Percentiles rank a stretch among this genome's conserved stretches.
Conservation (phyloP, 2,329 filamentous ascomycete species). For the Fusarium equiseti region DNA sequence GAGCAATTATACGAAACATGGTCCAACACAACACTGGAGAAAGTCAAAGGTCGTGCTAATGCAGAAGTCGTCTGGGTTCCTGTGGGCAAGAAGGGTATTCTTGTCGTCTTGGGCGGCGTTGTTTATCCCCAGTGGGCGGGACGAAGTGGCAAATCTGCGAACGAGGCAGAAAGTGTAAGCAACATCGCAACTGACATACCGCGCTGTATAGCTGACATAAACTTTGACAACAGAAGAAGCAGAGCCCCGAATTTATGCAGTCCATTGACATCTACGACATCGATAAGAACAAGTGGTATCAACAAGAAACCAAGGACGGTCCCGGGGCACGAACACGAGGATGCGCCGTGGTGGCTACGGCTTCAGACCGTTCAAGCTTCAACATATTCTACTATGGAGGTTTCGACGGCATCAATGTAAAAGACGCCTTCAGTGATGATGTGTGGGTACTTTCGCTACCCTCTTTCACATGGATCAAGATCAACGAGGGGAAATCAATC, state of each 20-base stretch:
- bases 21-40: constrained; percentile 65
- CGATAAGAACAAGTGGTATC: constrained; percentile 73
- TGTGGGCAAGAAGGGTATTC: constrained; percentile 78
- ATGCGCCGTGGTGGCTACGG: constrained; percentile 80
- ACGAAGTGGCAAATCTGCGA: constrained; percentile 42
- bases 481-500: constrained; percentile 59
- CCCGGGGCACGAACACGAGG: constrained; percentile 72
- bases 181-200: background rate
- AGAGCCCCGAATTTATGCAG: constrained; percentile 78
- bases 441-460: constrained; percentile 87
- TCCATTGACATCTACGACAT: constrained; percentile 84
- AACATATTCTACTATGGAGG: constrained; percentile 90
- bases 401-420: constrained; percentile 66
- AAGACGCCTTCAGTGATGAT: constrained; percentile 66
- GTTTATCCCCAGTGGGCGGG: constrained; percentile 66
- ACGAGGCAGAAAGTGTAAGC: constrained; percentile 53
- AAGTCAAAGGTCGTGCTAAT: constrained; percentile 68
- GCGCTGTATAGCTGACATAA: background rate
- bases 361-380: constrained; percentile 78
- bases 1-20: constrained; percentile 64
- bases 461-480: constrained; percentile 80
- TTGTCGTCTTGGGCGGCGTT: constrained; percentile 83
- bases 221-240: constrained; percentile 60
- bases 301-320: constrained; percentile 73
- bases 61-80: constrained; percentile 81